These are phyloP conservation scores for Rhododendron vialii DNA, from an alignment of 148 eudicot species.

Conservation along the genomic window DNA sequence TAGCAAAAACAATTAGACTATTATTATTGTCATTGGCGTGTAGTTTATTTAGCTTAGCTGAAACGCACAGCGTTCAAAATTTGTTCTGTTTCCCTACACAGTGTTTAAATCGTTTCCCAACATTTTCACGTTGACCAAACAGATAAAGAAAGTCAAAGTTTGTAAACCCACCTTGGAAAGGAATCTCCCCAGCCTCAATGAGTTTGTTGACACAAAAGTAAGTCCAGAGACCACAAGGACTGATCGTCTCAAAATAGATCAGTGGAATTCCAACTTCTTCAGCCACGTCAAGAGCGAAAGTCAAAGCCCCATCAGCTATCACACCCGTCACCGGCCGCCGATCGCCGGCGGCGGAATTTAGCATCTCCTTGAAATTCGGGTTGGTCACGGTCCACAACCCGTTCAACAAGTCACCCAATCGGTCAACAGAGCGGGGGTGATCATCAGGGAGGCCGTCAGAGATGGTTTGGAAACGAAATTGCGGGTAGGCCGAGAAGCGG, in stretches of 20 bases:
- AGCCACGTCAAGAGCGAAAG: conserved; percentile 32
- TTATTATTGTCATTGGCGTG: too few species aligned
- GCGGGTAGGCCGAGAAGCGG: conserved; percentile 15
- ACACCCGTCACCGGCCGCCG: conserved; percentile 22
- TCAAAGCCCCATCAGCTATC: conserved; percentile 23
- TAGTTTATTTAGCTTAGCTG: too few species aligned
- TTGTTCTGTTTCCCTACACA: neutral
- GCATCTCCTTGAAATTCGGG: conserved; percentile 22
- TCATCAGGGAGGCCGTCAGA: conserved; percentile 30
- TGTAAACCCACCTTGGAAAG: conserved; percentile 24
- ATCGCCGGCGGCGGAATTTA: neutral
- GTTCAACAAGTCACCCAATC: conserved; percentile 8
- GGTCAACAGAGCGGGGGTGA: conserved; percentile 21
- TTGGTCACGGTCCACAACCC: conserved; percentile 13
- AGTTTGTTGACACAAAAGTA: conserved; percentile 22
- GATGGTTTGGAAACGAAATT: conserved; percentile 18
- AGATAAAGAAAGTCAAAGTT: neutral
- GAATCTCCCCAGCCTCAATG: conserved; percentile 23
- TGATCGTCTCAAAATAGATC: conserved; percentile 26
- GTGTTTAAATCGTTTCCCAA: neutral
- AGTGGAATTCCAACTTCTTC: conserved; percentile 26
- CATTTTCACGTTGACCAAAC: neutral
- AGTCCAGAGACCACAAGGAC: conserved; percentile 32
- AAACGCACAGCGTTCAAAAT: neutral
- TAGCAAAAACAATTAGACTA: too few species aligned